Evolutionary conservation across 1,284 basidiomycete genomes (phyloP).

Genomic region (Ceratobasidium sp.): DNA sequence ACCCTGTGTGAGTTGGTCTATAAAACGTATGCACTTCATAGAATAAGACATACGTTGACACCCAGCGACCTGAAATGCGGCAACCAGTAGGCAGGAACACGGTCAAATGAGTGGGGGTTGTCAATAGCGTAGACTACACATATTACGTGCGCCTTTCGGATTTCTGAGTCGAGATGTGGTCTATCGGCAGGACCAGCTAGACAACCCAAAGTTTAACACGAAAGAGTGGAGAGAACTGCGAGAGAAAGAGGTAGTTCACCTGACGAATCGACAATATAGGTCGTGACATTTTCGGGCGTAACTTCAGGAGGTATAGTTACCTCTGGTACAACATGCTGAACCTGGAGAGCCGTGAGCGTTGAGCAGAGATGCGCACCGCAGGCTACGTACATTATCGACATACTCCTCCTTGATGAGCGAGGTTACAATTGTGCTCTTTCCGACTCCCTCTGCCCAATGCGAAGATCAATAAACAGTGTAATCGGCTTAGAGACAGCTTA

Average conservation of each 20-base stretch:
- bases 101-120: conserved; percentile 94
- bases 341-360: conserved; percentile 60
- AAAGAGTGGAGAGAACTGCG: not conserved
- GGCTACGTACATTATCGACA: conserved; percentile 78
- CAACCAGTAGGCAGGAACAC: conserved; percentile 98
- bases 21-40: conserved; percentile 42
- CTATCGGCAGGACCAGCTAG: conserved; percentile 82
- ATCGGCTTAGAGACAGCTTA: conserved; percentile 17
- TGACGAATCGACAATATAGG: conserved; percentile 94
- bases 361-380: not conserved
- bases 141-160: conserved; percentile 96
- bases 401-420: conserved; percentile 95
- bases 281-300: conserved; percentile 94
- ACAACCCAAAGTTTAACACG: conserved; percentile 47
- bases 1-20: conserved; percentile 21
- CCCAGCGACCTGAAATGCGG: conserved; percentile 96
- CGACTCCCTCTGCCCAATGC: conserved; percentile 47
- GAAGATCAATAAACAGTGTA: not conserved
- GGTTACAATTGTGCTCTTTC: conserved; percentile 87
- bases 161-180: conserved; percentile 90
- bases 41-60: conserved; percentile 74
- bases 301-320: conserved; percentile 96
- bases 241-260: conserved; percentile 62
- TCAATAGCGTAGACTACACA: conserved; percentile 98
- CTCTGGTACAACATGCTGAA: conserved; percentile 91